These are phyloP conservation scores for Blepharisma japonicum DNA, from an alignment of 73 alveolate genomes.

Conservation along the genomic window DNA sequence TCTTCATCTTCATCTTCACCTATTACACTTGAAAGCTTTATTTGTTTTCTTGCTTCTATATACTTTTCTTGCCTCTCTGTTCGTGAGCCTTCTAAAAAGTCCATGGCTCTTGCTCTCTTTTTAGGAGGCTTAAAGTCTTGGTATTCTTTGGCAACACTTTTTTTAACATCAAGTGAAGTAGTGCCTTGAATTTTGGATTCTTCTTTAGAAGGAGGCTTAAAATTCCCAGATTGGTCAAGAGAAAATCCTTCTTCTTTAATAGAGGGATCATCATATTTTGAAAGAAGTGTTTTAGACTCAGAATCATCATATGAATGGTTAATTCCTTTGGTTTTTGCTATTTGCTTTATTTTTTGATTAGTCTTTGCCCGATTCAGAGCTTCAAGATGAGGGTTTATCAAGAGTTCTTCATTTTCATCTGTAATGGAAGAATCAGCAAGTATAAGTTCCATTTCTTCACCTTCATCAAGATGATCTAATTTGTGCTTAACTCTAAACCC, in stretches of 20 bases:
- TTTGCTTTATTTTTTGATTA: background rate
- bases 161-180: background rate
- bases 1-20: background rate
- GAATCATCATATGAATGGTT: background rate
- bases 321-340: background rate
- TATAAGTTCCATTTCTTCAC: background rate
- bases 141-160: background rate
- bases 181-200: background rate
- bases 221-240: background rate
- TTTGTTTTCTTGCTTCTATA: background rate
- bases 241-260: background rate
- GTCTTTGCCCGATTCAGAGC: background rate
- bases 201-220: background rate
- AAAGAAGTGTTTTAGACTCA: background rate
- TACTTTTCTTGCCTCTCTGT: background rate
- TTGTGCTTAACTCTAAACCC: too few species aligned
- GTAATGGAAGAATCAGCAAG: constrained; percentile 1
- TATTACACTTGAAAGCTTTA: background rate
- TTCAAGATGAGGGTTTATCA: background rate
- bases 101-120: background rate
- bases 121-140: background rate
- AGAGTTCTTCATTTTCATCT: background rate
- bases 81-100: background rate
- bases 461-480: too few species aligned
- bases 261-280: background rate